These are phyloP conservation scores for Metroxylon sagu DNA, from an alignment of 176 grass and related monocot species.

Conservation along the genomic window DNA sequence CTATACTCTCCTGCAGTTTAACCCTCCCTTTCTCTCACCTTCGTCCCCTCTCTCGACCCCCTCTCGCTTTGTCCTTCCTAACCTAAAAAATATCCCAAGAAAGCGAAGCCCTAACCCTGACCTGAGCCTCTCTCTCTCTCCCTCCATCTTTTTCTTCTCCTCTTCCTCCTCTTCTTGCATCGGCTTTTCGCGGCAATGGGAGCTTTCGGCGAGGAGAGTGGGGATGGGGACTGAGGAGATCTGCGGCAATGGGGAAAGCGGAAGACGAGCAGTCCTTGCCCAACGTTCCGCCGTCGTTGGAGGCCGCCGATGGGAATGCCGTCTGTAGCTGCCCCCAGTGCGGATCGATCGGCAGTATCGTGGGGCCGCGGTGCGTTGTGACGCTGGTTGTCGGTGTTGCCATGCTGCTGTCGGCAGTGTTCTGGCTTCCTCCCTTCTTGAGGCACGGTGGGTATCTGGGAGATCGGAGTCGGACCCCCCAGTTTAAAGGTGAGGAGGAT, in stretches of 20 bases:
- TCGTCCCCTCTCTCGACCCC: too few species aligned
- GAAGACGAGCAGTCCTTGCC: slow-evolving; percentile 18
- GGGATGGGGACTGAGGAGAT: slow-evolving; percentile 9
- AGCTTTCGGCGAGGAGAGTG: slow-evolving; percentile 16
- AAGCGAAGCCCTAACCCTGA: slow-evolving; percentile 10
- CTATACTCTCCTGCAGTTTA: too few species aligned
- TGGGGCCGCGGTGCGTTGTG: slow-evolving; percentile 44
- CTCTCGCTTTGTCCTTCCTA: neutral
- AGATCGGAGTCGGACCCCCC: slow-evolving; percentile 17
- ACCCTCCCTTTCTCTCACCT: neutral
- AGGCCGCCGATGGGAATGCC: neutral
- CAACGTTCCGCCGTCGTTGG: slow-evolving; percentile 4
- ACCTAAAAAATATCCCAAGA: neutral
- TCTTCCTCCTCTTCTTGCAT: neutral
- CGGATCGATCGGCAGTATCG: slow-evolving; percentile 16
- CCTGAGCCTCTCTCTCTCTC: neutral
- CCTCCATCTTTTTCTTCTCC: neutral
- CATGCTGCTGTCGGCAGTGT: slow-evolving; percentile 49
- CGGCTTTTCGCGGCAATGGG: slow-evolving; percentile 9
- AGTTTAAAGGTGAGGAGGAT: slow-evolving; percentile 39
- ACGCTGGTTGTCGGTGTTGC: slow-evolving; percentile 51
- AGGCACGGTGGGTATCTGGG: slow-evolving; percentile 11
- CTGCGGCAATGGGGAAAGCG: slow-evolving; percentile 18
- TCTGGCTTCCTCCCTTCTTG: slow-evolving; percentile 67
- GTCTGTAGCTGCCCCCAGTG: slow-evolving; percentile 1